Evolutionary conservation across 257 asterid genomes (phyloP).

Genomic region (Paulownia fortunei): DNA sequence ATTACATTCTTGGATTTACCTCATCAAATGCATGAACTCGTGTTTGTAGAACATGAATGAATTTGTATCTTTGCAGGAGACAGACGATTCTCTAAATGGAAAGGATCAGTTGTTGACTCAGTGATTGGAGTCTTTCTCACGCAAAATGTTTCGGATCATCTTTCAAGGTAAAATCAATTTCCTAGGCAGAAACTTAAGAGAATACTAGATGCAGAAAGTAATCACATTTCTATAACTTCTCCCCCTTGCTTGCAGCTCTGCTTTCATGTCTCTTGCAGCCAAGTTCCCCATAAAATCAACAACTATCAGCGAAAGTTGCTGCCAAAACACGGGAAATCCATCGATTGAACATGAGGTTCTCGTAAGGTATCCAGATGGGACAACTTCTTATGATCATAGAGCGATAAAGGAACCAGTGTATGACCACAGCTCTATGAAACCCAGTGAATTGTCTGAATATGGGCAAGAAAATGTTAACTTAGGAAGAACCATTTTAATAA

Average conservation of each 20-base stretch:
- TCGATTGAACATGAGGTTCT: slow-evolving; percentile 53
- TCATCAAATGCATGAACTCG: slow-evolving; percentile 6
- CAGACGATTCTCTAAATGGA: slow-evolving; percentile 81
- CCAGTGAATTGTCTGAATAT: slow-evolving; percentile 41
- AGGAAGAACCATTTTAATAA: slow-evolving; percentile 26
- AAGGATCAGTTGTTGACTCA: slow-evolving; percentile 90
- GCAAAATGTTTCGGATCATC: slow-evolving; percentile 89
- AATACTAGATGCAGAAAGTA: slow-evolving; percentile 15
- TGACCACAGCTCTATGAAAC: slow-evolving; percentile 42
- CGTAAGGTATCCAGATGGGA: slow-evolving; percentile 62
- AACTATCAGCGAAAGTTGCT: slow-evolving; percentile 31
- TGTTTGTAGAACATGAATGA: slow-evolving; percentile 28
- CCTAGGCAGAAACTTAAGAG: slow-evolving; percentile 5
- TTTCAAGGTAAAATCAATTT: slow-evolving; percentile 65
- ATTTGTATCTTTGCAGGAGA: slow-evolving; percentile 62
- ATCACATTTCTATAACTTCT: slow-evolving; percentile 21
- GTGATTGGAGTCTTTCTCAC: slow-evolving; percentile 90
- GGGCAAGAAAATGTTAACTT: slow-evolving; percentile 38
- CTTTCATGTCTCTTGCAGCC: slow-evolving; percentile 79
- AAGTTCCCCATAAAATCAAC: slow-evolving; percentile 56
- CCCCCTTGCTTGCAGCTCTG: slow-evolving; percentile 65
- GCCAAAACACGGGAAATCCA: slow-evolving; percentile 38
- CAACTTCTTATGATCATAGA: slow-evolving; percentile 47
- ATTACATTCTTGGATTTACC: slow-evolving; percentile 23
- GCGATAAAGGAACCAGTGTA: slow-evolving; percentile 40